Evolutionary conservation across 192 early-diverging fungal species (phyloP), one percentile per base, ranked within the genome.

Genomic region (Umbelopsis sp.): DNA sequence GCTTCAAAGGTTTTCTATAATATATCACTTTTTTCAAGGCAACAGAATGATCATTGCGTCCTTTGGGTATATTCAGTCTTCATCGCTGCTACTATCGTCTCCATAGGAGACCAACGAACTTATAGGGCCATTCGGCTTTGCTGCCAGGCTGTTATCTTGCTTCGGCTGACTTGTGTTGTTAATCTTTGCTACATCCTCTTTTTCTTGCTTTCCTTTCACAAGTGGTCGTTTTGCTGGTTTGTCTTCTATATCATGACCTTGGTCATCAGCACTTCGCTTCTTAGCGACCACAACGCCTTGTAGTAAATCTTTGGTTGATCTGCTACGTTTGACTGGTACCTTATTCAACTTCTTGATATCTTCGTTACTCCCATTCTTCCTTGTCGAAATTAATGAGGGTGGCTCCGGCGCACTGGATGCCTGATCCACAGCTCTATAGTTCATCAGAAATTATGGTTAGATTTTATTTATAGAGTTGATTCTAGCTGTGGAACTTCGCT

Each of bases 81-180:
- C 71, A 13, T 73, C 66, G 18, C 51, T 67, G 35, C 66, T 68
- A 21, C 64, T 67, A 48, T 73, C 65, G 27, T 68, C 72, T 46
- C 72, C 52, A 64, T 73, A 73, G 33, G 72, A 52, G 13, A 53
- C 66, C 8, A 73, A n/a, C 46, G 66, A 73, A 6, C 41, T n/a
- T 12, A 51, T 50, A n/a, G 65, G 64, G 13, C 27, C 1, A 21
- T n/a, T 66, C 21, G 46, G 6, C 6, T n/a, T 61, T 18, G 25
- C 48, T 47, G 46, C 33, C 5, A 25, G n/a, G 11, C 41, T 58
- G 25, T 44, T 33, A 30, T 45, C 20, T 7, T 30, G 21, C 15
- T 16, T 52, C 18, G 1, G 18, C 10, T 27, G 11, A 2, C 23
- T 53, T 37, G 9, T 37, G 11, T 65, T 64, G 11, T 71, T 49